Percentiles rank a stretch among this genome's conserved stretches.
Evolutionary conservation across 1,139 yeast species (phyloP).

Genomic region (Taiozyma sp.): DNA sequence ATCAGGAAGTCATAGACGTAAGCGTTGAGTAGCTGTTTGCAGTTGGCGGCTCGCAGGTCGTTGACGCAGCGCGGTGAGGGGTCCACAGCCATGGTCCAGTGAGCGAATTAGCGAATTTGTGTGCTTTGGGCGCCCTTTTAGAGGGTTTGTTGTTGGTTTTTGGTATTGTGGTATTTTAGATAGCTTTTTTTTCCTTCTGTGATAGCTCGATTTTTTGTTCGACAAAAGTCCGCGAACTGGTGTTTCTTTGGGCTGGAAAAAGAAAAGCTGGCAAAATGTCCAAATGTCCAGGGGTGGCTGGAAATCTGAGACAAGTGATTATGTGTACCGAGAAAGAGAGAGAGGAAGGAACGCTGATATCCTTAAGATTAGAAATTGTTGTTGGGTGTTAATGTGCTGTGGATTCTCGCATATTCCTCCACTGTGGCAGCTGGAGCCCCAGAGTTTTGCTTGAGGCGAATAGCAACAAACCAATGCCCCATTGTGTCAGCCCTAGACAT

Average conservation of each 20-base stretch:
- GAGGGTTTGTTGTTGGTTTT: not conserved
- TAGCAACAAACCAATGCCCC: too few relatives aligned
- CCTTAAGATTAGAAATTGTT: too few relatives aligned
- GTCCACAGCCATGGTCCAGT: slow-evolving; percentile 2
- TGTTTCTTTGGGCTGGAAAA: not conserved
- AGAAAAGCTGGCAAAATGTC: not conserved
- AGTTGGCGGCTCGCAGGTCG: slow-evolving; percentile 50
- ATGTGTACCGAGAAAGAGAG: not conserved
- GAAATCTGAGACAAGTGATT: not conserved
- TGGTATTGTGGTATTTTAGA: not conserved
- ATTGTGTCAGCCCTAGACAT: too few relatives aligned
- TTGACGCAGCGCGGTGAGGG: slow-evolving; percentile 23
- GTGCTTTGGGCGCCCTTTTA: not conserved
- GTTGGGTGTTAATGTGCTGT: not conserved
- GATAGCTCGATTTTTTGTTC: not conserved
- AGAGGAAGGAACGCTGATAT: too few relatives aligned
- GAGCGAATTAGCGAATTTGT: not conserved
- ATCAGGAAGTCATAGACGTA: slow-evolving; percentile 83
- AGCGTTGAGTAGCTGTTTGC: slow-evolving; percentile 71
- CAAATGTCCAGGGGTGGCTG: not conserved
- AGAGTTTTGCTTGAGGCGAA: too few relatives aligned
- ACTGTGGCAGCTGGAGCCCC: too few relatives aligned
- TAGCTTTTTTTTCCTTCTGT: not conserved
- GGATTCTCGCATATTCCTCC: too few relatives aligned
- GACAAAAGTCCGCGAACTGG: not conserved